Conservation (phyloP, 768 basidiomycete genomes). For the Lactifluus hygrophoroides region DNA sequence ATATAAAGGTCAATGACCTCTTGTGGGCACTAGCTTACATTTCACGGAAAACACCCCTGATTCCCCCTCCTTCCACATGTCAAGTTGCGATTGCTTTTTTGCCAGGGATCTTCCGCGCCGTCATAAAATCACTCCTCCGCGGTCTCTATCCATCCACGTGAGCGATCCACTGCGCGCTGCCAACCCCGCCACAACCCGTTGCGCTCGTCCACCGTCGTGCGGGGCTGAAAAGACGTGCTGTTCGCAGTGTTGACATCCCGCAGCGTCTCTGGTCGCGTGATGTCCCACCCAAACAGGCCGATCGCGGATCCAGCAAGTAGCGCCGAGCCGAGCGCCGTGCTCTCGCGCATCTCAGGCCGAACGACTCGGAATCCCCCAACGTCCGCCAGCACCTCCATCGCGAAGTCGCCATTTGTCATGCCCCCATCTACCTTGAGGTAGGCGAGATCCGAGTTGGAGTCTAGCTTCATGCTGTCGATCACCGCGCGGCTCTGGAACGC, state of each 20-base stretch:
- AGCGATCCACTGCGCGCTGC: conserved; percentile 83
- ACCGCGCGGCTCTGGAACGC: conserved; percentile 95
- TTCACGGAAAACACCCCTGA: neutral
- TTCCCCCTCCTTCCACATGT: neutral
- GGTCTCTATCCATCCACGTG: conserved; percentile 72
- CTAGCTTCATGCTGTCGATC: conserved; percentile 89
- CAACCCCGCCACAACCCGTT: conserved; percentile 68
- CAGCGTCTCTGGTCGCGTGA: conserved; percentile 75
- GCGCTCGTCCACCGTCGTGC: conserved; percentile 42
- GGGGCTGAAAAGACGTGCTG: conserved; percentile 58
- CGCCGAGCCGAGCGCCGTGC: conserved; percentile 89
- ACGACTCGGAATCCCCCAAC: conserved; percentile 88
- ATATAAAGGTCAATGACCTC: too few species aligned
- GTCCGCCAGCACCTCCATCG: conserved; percentile 81
- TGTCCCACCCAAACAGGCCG: conserved; percentile 85
- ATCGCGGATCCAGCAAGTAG: conserved; percentile 88
- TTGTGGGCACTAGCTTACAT: too few species aligned
- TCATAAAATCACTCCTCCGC: conserved; percentile 23
- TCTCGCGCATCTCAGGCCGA: conserved; percentile 96
- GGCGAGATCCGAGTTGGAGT: conserved; percentile 71
- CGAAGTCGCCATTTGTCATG: conserved; percentile 90
- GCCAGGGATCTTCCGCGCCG: neutral
- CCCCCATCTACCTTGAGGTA: conserved; percentile 96
- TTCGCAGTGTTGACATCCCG: conserved; percentile 82
- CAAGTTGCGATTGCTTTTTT: neutral